Conservation (phyloP, 2,329 filamentous ascomycete species). For the Colletotrichum gigasporum region DNA sequence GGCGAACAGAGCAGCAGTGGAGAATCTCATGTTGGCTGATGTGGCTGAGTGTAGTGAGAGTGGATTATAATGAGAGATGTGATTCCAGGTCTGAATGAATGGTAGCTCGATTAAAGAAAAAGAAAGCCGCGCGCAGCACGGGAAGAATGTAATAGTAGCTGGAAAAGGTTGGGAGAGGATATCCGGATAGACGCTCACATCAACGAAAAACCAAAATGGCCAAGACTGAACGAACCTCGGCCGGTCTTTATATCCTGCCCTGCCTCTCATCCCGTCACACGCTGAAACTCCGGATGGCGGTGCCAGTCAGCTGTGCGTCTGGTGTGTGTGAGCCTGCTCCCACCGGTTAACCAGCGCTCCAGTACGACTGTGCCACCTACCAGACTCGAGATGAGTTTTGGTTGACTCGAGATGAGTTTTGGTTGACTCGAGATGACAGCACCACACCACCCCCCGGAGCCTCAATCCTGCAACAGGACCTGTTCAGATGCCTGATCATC, state of each 20-base stretch:
- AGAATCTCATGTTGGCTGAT: slow-evolving; percentile 22
- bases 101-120: slow-evolving; percentile 3
- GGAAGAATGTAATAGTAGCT: slow-evolving; percentile 8
- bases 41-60: background rate
- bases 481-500: slow-evolving; percentile 30
- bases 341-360: background rate
- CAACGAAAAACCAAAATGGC: fast-evolving
- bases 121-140: slow-evolving; percentile 29
- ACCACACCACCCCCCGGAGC: no score
- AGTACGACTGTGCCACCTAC: background rate
- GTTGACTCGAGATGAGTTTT: slow-evolving; percentile 29
- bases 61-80: slow-evolving; percentile 2
- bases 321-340: no score
- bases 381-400: slow-evolving; percentile 5
- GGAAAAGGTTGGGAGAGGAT: background rate
- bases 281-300: slow-evolving; percentile 30
- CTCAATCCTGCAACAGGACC: slow-evolving; percentile 5
- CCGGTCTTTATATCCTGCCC: background rate
- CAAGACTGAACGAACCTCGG: background rate
- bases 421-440: slow-evolving; percentile 30
- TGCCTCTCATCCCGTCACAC: slow-evolving; percentile 10
- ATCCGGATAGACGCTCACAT: background rate
- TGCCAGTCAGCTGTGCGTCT: no score
- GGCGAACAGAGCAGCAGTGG: slow-evolving; percentile 14
- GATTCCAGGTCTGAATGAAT: slow-evolving; percentile 19